phyloP scores from a whole-genome alignment of 129 eudicot genomes.

The Dittrichia graveolens region DNA sequence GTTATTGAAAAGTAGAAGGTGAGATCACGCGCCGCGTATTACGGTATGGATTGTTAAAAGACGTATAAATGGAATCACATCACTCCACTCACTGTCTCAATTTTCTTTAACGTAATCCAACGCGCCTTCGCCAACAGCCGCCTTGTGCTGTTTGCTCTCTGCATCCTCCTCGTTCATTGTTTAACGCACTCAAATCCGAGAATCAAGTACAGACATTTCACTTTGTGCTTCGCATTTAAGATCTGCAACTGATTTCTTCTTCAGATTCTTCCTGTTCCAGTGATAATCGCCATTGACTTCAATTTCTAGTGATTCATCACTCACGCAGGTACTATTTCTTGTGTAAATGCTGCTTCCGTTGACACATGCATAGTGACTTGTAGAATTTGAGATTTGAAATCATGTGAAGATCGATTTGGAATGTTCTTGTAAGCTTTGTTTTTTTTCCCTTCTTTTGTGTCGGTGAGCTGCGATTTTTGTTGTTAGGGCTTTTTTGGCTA shows the following conservation, averaged over 20 bases:
- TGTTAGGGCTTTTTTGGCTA: slow-evolving; percentile 30
- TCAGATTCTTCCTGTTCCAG: slow-evolving; percentile 12
- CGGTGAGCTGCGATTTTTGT: slow-evolving; percentile 19
- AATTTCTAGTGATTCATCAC: slow-evolving; percentile 14
- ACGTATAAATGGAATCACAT: slow-evolving; percentile 19
- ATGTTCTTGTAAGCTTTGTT: slow-evolving; percentile 14
- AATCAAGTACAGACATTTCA: slow-evolving; percentile 12
- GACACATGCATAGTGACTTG: slow-evolving; percentile 23
- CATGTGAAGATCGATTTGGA: slow-evolving; percentile 13
- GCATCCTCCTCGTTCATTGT: slow-evolving; percentile 24
- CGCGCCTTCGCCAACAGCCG: slow-evolving; percentile 35
- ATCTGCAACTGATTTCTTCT: slow-evolving; percentile 22
- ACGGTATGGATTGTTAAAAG: neutral
- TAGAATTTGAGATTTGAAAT: slow-evolving; percentile 5
- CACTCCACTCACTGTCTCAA: slow-evolving; percentile 18
- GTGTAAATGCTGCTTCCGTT: slow-evolving; percentile 15
- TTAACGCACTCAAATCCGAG: slow-evolving; percentile 14
- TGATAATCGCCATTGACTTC: slow-evolving; percentile 24
- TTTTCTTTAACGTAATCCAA: slow-evolving; percentile 16
- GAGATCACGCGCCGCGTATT: slow-evolving; percentile 23
- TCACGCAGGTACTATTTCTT: slow-evolving; percentile 6
- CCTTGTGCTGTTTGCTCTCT: slow-evolving; percentile 14
- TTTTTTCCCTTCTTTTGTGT: neutral
- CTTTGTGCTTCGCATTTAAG: slow-evolving; percentile 21
- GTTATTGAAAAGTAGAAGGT: neutral